Evolutionary conservation across 2,329 filamentous ascomycete species (phyloP).

Genomic region (Fusarium devonianum): DNA sequence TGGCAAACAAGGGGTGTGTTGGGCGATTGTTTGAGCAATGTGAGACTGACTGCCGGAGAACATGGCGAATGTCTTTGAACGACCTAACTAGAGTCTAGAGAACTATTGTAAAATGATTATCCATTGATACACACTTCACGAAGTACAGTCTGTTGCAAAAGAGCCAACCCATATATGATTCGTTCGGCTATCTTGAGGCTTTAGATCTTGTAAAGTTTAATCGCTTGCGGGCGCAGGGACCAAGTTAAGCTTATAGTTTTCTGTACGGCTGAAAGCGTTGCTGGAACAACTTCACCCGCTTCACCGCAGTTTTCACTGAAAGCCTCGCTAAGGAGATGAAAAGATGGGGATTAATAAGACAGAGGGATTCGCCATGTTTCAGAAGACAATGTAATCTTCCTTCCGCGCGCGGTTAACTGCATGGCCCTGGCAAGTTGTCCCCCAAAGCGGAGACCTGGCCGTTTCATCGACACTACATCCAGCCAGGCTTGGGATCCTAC

Average conservation of each 20-base stretch:
- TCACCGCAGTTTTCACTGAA: no score
- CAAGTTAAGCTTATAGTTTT: neutral
- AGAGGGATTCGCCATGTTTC: no score
- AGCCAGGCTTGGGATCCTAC: slow-evolving; percentile 1
- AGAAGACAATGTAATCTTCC: neutral
- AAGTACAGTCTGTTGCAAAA: no score
- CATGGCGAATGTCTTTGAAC: neutral
- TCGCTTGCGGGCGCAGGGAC: slow-evolving; percentile 1
- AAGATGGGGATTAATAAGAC: no score
- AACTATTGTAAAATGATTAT: neutral
- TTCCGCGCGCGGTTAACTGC: neutral
- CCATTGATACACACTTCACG: neutral
- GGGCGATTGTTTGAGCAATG: slow-evolving; percentile 27
- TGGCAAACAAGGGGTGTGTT: neutral
- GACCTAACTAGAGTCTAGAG: slow-evolving; percentile 10
- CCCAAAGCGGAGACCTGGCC: neutral
- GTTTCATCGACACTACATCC: slow-evolving; percentile 9
- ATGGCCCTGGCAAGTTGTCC: neutral
- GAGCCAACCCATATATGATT: no score
- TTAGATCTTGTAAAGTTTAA: neutral
- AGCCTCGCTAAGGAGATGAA: no score
- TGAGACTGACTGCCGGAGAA: slow-evolving; percentile 32
- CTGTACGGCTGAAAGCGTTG: neutral
- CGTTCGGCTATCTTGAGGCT: no score
- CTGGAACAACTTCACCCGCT: no score